Evolutionary conservation across 768 basidiomycete genomes (phyloP), one percentile per base, ranked within the genome.

Genomic region (Scleroderma bovista): DNA sequence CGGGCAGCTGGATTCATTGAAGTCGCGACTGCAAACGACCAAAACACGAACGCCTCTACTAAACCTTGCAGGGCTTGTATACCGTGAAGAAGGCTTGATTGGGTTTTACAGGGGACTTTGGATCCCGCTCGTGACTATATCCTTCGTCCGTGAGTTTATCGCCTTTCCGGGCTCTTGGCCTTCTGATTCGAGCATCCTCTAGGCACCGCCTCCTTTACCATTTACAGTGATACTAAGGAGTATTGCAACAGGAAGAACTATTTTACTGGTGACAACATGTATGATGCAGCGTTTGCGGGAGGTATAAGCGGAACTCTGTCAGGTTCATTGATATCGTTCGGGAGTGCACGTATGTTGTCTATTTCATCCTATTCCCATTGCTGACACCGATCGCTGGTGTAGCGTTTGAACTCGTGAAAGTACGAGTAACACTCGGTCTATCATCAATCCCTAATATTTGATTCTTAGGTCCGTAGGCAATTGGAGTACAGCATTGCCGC

Each of bases 321-420:
- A 13, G 94, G 94, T 10, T 85, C 91, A 8, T 70, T 94, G 42
- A 94, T 96, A 48, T 92, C 88, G 19, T 82, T 93, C 59, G 84
- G 84, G 48, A 92, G 89, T 73, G 84, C 89, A 55, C 94, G 89
- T 93, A 66, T 70, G 88, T 86, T 33, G 47, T 48, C 41, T 19
- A 10, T 24, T 36, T 48, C 37, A 19, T 39, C 19, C 46, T 17
- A 17, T 36, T 43, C 12, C n/a, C 17, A 29, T 20, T 53, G n/a
- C 45, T 41, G 37, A 76, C 44, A 38, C 43, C 32, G 29, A 19
- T 48, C 43, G 2, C 26, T 7, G 29, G 40, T 26, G 48, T 38
- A 80, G 89, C 93, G 42, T 97, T 97, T 61, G 93, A 97, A 68
- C 85, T 97, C 34, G 91, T 97, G 63, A 97, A 97, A 78, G 92